Evolutionary conservation across 2,329 filamentous ascomycete species (phyloP).

Genomic region (Venturia asperata): DNA sequence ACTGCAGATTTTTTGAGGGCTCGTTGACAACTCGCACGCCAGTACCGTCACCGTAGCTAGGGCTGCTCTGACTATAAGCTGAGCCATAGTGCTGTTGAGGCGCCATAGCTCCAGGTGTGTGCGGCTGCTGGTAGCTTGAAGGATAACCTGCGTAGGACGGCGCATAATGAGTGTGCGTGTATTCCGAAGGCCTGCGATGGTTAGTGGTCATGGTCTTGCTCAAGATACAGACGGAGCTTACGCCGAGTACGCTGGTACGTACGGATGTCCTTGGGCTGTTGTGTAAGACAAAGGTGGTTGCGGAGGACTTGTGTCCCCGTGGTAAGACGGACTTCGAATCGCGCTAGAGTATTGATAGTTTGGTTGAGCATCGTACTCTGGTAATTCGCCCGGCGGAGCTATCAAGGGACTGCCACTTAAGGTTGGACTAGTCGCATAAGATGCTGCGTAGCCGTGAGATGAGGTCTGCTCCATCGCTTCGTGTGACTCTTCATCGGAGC

Average conservation of each 20-base stretch:
- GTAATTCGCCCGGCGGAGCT: neutral
- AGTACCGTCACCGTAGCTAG: neutral
- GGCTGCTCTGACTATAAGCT: neutral
- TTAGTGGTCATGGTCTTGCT: neutral
- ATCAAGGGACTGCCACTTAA: neutral
- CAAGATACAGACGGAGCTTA: neutral
- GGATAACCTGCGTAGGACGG: neutral
- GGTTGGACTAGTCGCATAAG: slow-evolving; percentile 18
- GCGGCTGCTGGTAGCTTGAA: slow-evolving; percentile 10
- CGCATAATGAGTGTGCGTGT: neutral
- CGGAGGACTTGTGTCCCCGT: slow-evolving; percentile 9
- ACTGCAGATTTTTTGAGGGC: slow-evolving; percentile 77
- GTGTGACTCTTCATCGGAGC: neutral
- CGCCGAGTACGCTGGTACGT: slow-evolving; percentile 10
- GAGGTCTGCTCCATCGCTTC: slow-evolving; percentile 11
- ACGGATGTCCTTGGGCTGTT: slow-evolving; percentile 4
- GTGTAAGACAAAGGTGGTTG: neutral
- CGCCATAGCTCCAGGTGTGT: neutral
- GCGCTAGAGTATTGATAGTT: slow-evolving; percentile 23
- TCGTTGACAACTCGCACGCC: slow-evolving; percentile 62
- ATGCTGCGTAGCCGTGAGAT: slow-evolving; percentile 15
- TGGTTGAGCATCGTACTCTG: slow-evolving; percentile 13
- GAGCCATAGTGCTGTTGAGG: neutral
- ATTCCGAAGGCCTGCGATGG: neutral
- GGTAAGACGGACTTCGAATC: slow-evolving; percentile 1